Percentiles rank a stretch among this genome's conserved stretches.
Evolutionary conservation across 176 grass and related monocot species (phyloP).

Genomic region (Triticum urartu): DNA sequence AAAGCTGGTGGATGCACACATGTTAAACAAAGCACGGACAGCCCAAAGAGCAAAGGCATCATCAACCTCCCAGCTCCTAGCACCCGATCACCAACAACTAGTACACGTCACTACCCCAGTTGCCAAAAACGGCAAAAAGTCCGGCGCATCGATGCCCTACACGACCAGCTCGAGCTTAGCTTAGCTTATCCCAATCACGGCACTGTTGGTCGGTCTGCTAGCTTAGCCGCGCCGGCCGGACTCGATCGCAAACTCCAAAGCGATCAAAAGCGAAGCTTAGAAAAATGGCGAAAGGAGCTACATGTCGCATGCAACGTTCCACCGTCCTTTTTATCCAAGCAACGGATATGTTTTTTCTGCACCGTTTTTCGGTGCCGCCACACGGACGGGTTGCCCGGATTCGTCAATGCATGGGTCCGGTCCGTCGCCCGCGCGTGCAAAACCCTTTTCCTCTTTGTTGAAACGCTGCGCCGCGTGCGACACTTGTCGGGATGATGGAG

Average conservation of each 20-base stretch:
- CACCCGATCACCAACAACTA: background rate
- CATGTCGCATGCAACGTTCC: background rate
- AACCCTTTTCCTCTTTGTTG: background rate
- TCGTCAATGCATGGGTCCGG: slow-evolving; percentile 17
- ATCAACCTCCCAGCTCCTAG: background rate
- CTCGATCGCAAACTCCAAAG: slow-evolving; percentile 25
- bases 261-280: slow-evolving; percentile 21
- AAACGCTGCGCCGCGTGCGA: background rate
- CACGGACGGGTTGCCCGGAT: background rate
- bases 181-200: slow-evolving; percentile 45
- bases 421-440: background rate
- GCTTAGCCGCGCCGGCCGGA: background rate
- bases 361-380: slow-evolving; percentile 28
- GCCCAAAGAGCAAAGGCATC: background rate
- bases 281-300: background rate
- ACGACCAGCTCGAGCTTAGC: background rate
- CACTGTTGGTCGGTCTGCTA: slow-evolving; percentile 42
- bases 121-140: slow-evolving; percentile 40
- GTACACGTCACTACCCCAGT: background rate
- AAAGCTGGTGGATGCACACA: slow-evolving; percentile 23
- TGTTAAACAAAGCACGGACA: slow-evolving; percentile 32
- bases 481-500: background rate
- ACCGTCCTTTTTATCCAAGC: slow-evolving; percentile 18
- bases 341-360: background rate
- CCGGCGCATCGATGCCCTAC: slow-evolving; percentile 12